Evolutionary conservation across 225 moss, liverwort and hornwort genomes (phyloP).

Genomic region (Sphagnum contortum): DNA sequence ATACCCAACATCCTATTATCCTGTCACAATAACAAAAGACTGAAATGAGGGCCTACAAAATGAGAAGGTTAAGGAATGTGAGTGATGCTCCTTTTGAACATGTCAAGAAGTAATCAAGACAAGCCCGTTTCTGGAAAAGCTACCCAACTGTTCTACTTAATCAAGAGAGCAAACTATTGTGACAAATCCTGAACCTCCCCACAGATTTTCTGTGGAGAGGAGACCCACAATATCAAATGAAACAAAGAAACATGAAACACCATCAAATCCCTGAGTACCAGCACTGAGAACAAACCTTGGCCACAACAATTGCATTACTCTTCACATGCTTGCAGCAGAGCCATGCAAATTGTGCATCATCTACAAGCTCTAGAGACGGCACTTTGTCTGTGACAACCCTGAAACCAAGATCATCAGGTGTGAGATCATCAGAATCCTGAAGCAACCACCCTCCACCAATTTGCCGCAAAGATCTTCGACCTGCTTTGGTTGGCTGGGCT

Average conservation of each 20-base stretch:
- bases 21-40: constrained; percentile 18
- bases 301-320: constrained; percentile 93
- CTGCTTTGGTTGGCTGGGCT: constrained; percentile 61
- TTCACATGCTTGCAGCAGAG: constrained; percentile 98
- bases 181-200: too few relatives aligned
- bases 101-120: too few relatives aligned
- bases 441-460: constrained; percentile 91
- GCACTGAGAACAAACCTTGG: constrained; percentile 44
- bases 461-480: constrained; percentile 76
- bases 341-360: constrained; percentile 94
- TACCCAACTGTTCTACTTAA: too few relatives aligned
- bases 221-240: too few relatives aligned
- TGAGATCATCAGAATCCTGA: constrained; percentile 83
- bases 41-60: not conserved
- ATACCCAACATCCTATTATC: constrained; percentile 92
- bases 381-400: constrained; percentile 58
- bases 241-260: too few relatives aligned
- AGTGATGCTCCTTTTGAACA: too few relatives aligned
- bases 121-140: too few relatives aligned
- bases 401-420: constrained; percentile 73
- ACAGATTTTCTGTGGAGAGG: too few relatives aligned
- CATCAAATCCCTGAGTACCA: too few relatives aligned
- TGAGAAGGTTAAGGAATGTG: too few relatives aligned
- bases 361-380: constrained; percentile 67
- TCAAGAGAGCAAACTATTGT: too few relatives aligned